Evolutionary conservation across 129 eudicot species (phyloP), one percentile per base, ranked within the genome.

Genomic region (Artemisia tridentata): DNA sequence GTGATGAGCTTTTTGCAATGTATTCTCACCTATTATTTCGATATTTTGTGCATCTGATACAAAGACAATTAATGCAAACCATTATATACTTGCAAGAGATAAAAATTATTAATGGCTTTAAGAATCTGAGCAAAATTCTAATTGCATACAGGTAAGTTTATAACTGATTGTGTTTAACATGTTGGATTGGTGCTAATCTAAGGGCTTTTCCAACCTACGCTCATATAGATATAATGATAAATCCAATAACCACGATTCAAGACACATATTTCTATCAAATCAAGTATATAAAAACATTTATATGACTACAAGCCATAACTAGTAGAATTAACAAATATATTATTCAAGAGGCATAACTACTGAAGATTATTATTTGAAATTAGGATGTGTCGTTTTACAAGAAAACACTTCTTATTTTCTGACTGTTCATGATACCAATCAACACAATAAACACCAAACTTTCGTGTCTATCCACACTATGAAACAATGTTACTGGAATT

Each of bases 1-100:
- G 75, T 89, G 95, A 79, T 92, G 98, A 72, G 96, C 74, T 74
- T 87, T 92, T 74, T 85, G 96, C 76, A 92, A 82, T 12, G 96
- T 75, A 72, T 78, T 89, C 75, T 92, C 96, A 18, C 95, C 90
- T n/a, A 83, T 85, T 79, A 80, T 81, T 76, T 87, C 91, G 85
- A 78, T 65, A 61, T 76, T 75, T 68, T 72, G 81, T 68, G 59
- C 19, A 73, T 79, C 91, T 82, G 82, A n/a, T 57, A 14, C 54
- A 82, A 53, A 71, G 31, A 63, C 15, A 19, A 29, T 29, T 15
- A 25, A 31, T 60, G 45, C 62, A 65, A 55, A 11, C 61, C 8
- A 62, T 77, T 64, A 77, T 65, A 41, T 50, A 51, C 63, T 43
- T 17, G 18, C 27, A 25, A 7, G 15, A 53, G 31, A 48, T 11